Evolutionary conservation across 331 rosid genomes (phyloP), one percentile per base, ranked within the genome.

Genomic region (Quercus lobata): DNA sequence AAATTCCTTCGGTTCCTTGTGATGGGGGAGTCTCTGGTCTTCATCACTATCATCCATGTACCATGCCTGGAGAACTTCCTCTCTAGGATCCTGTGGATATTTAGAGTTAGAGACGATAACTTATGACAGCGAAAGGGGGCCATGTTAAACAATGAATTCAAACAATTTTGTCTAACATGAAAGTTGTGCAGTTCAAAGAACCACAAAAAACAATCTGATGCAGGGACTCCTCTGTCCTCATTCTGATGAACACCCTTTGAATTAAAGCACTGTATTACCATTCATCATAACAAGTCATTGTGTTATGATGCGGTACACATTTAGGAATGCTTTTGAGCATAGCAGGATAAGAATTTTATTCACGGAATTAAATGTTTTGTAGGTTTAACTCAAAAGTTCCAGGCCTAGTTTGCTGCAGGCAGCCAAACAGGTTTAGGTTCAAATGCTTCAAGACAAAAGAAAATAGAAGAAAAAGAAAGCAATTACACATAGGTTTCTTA

Each of bases 21-120:
- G 97, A 86, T 92, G 99, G 68, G 97, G 97, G 57, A 90, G 92
- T 65, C 99, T 89, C 88, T 96, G 99, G 84, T 96, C 98, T 82
- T 88, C 99, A 37, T 86, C 82, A 80, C 92, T 89, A 57, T 92
- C 97, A 89, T 96, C 97, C 99, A 96, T 96, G 89, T 84, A 93
- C 98, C 99, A 96, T 79, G 99, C 98, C 84, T 96, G 92, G 86
- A 96, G 3, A 78, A 96, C 97, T 78, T 96, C 97, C 90, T 96
- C 97, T 29, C 97, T 90, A 49, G 95, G 90, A 82, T 92, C 98
- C 99, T 91, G 78, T 32, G 82, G 52, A 81, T 58, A 75, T 17
- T 35, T 17, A 35, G 21, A 68, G 72, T 35, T 32, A 8, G 72
- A 35, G 53, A 35, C 0, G 53, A 68, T 35, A 68, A 35, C 24